phyloP scores from a whole-genome alignment of 345 rosid species.

The Populus tremula region DNA sequence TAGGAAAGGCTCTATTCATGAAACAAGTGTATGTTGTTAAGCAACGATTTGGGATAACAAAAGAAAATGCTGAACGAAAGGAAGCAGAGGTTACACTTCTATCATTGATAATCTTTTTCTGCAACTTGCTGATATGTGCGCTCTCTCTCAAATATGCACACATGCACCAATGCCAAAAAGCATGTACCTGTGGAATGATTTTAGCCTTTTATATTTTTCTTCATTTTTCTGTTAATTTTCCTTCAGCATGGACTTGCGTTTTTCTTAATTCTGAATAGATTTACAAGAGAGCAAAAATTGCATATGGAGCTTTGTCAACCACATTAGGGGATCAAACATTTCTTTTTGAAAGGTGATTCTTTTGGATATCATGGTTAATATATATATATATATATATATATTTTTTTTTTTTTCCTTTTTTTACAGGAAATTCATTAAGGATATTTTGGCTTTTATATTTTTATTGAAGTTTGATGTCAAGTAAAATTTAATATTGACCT shows the following conservation, averaged over 20 bases:
- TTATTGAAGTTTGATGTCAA: background rate
- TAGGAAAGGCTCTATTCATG: conserved; percentile 60
- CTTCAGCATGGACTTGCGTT: background rate
- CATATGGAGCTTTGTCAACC: conserved; percentile 75
- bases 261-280: conserved; percentile 46
- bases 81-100: conserved; percentile 61
- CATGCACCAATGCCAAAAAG: background rate
- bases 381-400: background rate
- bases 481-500: background rate
- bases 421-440: too few species aligned
- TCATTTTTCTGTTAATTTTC: background rate
- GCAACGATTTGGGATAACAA: conserved; percentile 72
- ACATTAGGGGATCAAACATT: conserved; percentile 68
- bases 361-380: conserved; percentile 10
- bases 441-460: background rate
- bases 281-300: conserved; percentile 61
- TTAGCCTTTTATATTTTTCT: background rate
- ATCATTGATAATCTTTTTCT: conserved; percentile 5
- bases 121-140: background rate
- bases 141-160: background rate
- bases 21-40: conserved; percentile 57
- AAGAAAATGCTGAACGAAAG: conserved; percentile 59
- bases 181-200: background rate
- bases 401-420: background rate
- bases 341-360: conserved; percentile 67